phyloP scores from a whole-genome alignment of 306 rosid species.

The Gastrolobium villosum region DNA sequence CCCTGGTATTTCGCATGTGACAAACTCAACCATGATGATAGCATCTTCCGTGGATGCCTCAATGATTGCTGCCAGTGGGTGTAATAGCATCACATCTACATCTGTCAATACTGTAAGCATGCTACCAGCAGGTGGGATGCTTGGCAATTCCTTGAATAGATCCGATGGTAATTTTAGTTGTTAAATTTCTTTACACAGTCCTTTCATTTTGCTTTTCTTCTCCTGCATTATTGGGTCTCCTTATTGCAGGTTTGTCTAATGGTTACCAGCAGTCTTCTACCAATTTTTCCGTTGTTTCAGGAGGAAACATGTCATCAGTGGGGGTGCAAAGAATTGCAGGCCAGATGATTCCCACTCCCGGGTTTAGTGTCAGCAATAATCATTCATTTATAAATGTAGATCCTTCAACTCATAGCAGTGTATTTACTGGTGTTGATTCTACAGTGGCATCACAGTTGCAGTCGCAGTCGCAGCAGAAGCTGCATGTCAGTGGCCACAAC shows the following conservation, averaged over 20 bases:
- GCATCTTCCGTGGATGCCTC: conserved; percentile 75
- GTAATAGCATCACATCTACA: conserved; percentile 59
- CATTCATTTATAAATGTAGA: conserved; percentile 75
- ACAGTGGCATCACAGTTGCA: conserved; percentile 71
- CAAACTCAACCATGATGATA: conserved; percentile 75
- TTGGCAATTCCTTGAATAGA: conserved; percentile 69
- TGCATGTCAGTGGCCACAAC: conserved; percentile 76
- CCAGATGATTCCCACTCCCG: conserved; percentile 99
- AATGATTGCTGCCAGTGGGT: conserved; percentile 63
- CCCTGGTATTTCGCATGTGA: conserved; percentile 83
- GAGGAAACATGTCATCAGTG: conserved; percentile 76
- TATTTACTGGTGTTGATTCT: conserved; percentile 76
- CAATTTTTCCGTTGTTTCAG: conserved; percentile 72
- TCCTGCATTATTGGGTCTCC: conserved; percentile 30
- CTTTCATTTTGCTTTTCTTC: conserved; percentile 46
- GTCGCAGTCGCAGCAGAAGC: conserved; percentile 76
- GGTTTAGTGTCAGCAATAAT: conserved; percentile 68
- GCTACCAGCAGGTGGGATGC: conserved; percentile 68
- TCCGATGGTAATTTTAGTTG: conserved; percentile 68
- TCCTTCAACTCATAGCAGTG: conserved; percentile 70
- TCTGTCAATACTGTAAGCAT: conserved; percentile 74
- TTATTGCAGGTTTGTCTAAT: conserved; percentile 77
- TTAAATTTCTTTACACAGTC: conserved; percentile 38
- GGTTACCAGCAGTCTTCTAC: conserved; percentile 89
- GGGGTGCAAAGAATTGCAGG: conserved; percentile 75